A percentile compares a stretch with the other conserved stretches of the same genome.
These are phyloP conservation scores for Nematodospora anomalae DNA, from an alignment of 1,139 yeast species.

Conservation along the genomic window DNA sequence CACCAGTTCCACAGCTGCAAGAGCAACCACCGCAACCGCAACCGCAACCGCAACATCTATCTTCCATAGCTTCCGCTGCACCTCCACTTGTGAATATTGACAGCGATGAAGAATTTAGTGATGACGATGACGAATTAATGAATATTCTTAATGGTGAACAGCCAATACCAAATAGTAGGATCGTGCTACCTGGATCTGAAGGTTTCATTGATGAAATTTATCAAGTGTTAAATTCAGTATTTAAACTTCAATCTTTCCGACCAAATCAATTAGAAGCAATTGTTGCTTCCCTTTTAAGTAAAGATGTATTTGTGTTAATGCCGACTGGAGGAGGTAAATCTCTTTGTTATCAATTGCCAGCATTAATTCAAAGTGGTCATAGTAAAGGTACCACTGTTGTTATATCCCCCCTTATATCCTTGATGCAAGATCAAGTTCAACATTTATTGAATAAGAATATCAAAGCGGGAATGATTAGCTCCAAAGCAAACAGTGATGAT, in stretches of 20 bases:
- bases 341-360: constrained; percentile 93
- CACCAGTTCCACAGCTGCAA: neutral
- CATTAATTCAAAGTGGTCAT: constrained; percentile 70
- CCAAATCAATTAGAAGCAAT: constrained; percentile 87
- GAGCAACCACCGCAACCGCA: neutral
- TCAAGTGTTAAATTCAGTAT: constrained; percentile 53
- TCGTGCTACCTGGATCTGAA: constrained; percentile 31
- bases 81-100: constrained; percentile 9
- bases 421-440: constrained; percentile 97
- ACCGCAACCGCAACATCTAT: constrained; percentile 2
- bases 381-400: constrained; percentile 88
- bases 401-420: constrained; percentile 88
- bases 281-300: constrained; percentile 74
- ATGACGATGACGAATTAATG: constrained; percentile 39
- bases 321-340: constrained; percentile 99
- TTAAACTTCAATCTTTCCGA: constrained; percentile 69
- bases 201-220: constrained; percentile 56
- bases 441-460: constrained; percentile 69
- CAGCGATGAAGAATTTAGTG: constrained; percentile 33
- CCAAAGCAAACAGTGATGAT: constrained; percentile 67
- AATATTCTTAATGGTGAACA: constrained; percentile 19
- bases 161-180: constrained; percentile 6
- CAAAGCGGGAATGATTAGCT: constrained; percentile 85
- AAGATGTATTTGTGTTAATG: constrained; percentile 93
- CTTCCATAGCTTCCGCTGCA: neutral